Evolutionary conservation across 1,139 yeast species (phyloP), one percentile per base, ranked within the genome.

Genomic region (Pichia sp.): DNA sequence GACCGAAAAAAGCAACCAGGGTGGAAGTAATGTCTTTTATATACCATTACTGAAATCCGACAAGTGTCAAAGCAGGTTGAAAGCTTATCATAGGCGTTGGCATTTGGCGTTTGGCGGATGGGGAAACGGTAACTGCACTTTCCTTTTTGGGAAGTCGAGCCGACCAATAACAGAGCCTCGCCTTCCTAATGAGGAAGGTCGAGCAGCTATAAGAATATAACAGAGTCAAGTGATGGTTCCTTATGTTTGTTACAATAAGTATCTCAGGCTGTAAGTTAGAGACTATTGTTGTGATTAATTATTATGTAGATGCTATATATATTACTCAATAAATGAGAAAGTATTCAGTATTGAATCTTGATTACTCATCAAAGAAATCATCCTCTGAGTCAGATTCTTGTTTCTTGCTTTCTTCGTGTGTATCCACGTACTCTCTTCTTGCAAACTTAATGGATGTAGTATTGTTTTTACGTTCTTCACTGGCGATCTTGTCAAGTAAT

Each of bases 401-500:
- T 58, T 65, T 28, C 68, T 22, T 39, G 38, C 22, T 25, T 9
- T 25, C 48, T 9, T n/a, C 25, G 22, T 18, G 13, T 14, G 28
- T 59, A 18, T 62, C 68, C 13, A 58, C 63, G 5, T 62, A 57
- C 36, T 72, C 74, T 53, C 76, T 70, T 60, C 81, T 69, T 44
- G 73, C 70, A 55, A 76, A 76, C 46, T 78, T 80, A 59, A 88
- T 88, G 70, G 82, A 84, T 31, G 84, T 77, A 49, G 74, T 77
- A 50, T 74, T 76, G 47, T 76, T 75, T 62, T 79, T 78, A 63
- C 81, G 77, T 63, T 87, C 88, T 61, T 87, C 96, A 61, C 87
- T 78, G 11, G 96, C 84, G 48, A 93, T 74, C 54, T 91, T 91
- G 64, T 89, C 90, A 60, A 93, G 74, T 49, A 93, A 80, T 56